Evolutionary conservation across 202 grass and related monocot species (phyloP), one percentile per base, ranked within the genome.

Genomic region (Eragrostis tef): DNA sequence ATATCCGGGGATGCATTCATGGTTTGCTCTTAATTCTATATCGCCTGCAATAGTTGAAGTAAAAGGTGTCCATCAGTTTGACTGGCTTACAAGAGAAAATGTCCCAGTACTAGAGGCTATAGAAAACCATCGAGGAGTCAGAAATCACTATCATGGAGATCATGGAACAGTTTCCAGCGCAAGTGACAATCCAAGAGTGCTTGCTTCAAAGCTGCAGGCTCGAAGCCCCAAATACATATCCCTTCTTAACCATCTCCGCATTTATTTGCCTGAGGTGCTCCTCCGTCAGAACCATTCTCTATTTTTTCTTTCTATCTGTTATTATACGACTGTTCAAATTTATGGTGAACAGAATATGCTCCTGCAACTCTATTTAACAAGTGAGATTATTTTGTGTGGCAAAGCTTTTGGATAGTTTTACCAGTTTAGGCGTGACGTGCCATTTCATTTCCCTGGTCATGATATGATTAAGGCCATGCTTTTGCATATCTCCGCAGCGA

Each of bases 1-100:
- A 65, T 98, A 98, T 81, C 92, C 92, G 3, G 95, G 92, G 69
- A 94, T 98, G 94, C 94, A 97, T 88, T 97, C 94, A 58, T 97
- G 94, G 94, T 97, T 97, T 88, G 94, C 94, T 62, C 83, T 98
- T 86, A 94, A 98, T 93, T 88, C 95, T 79, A 64, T 93, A 83
- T 89, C 92, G 16, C 95, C 95, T 70, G 90, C 92, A 64, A 89
- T 98, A 78, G 78, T 98, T 71, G 95, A 98, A 87, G 95, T 98
- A 74, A 98, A 94, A 87, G 89, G 95, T 71, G 88, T 98, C 80
- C 92, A 98, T 73, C 95, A 98, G 84, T 98, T 94, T 84, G 92
- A 90, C 24, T 98, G 95, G 95, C 86, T 98, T 75, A 94, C 90
- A 65, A 91, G 92, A 91, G 95, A 98, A 86, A 94, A 94, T 89